Base-by-base conservation (phyloP, 2,329 filamentous ascomycete genomes). In the Sporothrix pseudoabietina region DNA sequence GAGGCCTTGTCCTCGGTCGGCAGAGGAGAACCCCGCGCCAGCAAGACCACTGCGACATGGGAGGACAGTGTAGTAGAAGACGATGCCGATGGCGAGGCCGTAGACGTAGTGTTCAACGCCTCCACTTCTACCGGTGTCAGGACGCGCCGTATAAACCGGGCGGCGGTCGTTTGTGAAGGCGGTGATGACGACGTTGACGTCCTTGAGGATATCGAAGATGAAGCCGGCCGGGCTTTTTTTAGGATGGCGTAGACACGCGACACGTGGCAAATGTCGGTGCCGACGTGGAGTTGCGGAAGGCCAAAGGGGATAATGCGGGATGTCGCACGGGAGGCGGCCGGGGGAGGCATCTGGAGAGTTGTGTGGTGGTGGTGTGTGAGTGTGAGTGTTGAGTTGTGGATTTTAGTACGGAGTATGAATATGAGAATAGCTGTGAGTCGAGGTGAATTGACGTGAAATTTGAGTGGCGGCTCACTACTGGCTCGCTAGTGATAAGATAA, bases 251-350 rank as follows among this genome's bases (percentile, higher is more conserved):
- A 82, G 74, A 97, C 89, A 72, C 94, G 89, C 0, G 85, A 81
- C 73, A 94, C 87, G 73, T 86, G 86, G 80, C 92, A 94, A 73
- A 97, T 91, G 79, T 97, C 94, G 66, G 89, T 95, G 73, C 94
- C 94, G 71, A 97, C 83, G 68, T 86, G 86, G 16, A 95, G 79
- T 1, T 68, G 70, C 0, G 89, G 84, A n/a, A 89, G 84, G 0
- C 91, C 90, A 77, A 94, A 93, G 3, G 79, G 79, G 55, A 70
- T 16, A 1, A 54, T 10, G 12, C 66, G 66, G 30, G 66, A 54
- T 10, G 47, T 30, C 22, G 66, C 30, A 44, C 47, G 26, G 19
- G 26, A 14, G 4, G 44, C 14, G 44, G 30, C 4, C 9, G 47
- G 35, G 1, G 74, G 68, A 12, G 52, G 71, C n/a, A 75, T 71